Conservation (phyloP, 2,329 filamentous ascomycete genomes). For the Cladosporium sp. region DNA sequence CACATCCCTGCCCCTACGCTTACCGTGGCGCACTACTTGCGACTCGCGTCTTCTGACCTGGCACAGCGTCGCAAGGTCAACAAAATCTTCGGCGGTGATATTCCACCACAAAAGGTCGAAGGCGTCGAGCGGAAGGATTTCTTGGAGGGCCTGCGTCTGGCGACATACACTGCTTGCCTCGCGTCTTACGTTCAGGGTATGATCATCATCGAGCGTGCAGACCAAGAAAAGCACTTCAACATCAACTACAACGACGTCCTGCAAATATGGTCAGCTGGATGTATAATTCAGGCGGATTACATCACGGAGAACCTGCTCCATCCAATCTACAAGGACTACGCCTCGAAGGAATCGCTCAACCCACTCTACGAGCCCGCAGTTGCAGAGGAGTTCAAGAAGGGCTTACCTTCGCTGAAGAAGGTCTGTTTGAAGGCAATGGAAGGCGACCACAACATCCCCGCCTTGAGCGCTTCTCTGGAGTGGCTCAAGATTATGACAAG, state of each 20-base stretch:
- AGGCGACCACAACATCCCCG: slow-evolving; percentile 62
- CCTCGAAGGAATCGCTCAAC: slow-evolving; percentile 46
- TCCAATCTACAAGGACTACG: slow-evolving; percentile 43
- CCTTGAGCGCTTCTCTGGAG: slow-evolving; percentile 64
- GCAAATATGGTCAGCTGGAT: slow-evolving; percentile 69
- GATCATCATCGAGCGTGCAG: slow-evolving; percentile 62
- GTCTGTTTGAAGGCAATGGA: slow-evolving; percentile 58
- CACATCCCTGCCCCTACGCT: slow-evolving; percentile 68
- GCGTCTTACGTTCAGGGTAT: slow-evolving; percentile 67
- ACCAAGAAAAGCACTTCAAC: slow-evolving; percentile 61
- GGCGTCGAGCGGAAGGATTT: slow-evolving; percentile 45
- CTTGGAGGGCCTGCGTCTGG: slow-evolving; percentile 60
- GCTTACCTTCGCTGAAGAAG: slow-evolving; percentile 56
- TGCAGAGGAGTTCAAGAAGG: slow-evolving; percentile 55
- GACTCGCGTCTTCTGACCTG: slow-evolving; percentile 64
- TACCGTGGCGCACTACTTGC: slow-evolving; percentile 63
- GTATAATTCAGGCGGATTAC: slow-evolving; percentile 69
- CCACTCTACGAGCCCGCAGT: slow-evolving; percentile 52
- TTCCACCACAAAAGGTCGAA: slow-evolving; percentile 41
- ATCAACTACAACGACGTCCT: slow-evolving; percentile 56
- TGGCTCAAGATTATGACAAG: slow-evolving; percentile 66
- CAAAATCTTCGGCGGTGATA: slow-evolving; percentile 49
- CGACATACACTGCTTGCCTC: slow-evolving; percentile 64
- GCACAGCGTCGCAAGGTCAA: slow-evolving; percentile 56
- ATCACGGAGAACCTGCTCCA: slow-evolving; percentile 61